Conservation (phyloP, 2,329 filamentous ascomycete genomes). For the Talaromyces sp. region DNA sequence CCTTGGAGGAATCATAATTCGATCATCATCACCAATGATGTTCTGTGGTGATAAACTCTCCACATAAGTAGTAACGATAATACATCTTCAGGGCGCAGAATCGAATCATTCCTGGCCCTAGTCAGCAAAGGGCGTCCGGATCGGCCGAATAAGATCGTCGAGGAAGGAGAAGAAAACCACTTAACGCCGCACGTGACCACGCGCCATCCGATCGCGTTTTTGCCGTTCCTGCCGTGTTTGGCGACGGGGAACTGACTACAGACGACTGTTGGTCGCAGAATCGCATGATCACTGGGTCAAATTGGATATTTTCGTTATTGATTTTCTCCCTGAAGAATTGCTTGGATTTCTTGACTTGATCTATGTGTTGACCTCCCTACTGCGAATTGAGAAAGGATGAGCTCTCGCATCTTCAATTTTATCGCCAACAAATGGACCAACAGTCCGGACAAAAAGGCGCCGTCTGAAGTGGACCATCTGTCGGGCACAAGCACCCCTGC, state of each 20-base stretch:
- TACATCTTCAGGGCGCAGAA: neutral
- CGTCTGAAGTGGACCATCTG: conserved; percentile 17
- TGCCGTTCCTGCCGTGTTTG: neutral
- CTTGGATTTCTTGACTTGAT: neutral
- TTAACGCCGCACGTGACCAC: neutral
- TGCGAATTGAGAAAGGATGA: neutral
- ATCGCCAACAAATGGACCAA: conserved; percentile 5
- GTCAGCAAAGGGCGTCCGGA: neutral
- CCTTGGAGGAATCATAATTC: neutral
- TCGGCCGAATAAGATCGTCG: neutral
- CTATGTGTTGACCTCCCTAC: neutral
- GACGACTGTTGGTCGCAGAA: neutral
- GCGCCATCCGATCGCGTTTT: conserved; percentile 1
- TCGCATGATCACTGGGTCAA: neutral
- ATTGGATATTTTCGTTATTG: neutral
- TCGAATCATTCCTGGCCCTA: neutral
- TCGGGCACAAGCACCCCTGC: conserved; percentile 20
- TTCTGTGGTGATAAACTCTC: neutral
- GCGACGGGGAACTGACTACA: neutral
- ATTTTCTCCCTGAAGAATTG: neutral
- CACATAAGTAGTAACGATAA: neutral
- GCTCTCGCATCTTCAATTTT: conserved; percentile 5
- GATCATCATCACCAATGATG: neutral
- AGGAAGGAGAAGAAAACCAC: neutral
- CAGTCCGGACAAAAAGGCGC: neutral